Evolutionary conservation across 139 green algal species (phyloP).

Genomic region (Tetraselmis striata): DNA sequence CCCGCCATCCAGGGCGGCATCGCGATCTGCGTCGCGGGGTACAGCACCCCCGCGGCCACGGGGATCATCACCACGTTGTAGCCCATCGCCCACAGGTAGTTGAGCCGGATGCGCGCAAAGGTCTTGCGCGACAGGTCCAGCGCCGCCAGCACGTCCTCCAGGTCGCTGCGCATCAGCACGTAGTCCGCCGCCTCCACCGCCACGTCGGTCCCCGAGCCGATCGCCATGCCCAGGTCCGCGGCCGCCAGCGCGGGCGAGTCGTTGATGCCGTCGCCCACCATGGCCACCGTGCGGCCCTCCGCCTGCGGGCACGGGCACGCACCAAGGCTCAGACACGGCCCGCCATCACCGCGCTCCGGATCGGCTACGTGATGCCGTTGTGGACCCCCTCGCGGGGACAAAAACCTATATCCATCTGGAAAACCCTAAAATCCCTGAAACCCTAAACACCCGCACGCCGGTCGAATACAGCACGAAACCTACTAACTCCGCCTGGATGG

Average conservation of each 20-base stretch:
- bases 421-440: too few species aligned
- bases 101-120: slow-evolving; percentile 78
- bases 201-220: slow-evolving; percentile 79
- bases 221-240: slow-evolving; percentile 91
- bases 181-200: slow-evolving; percentile 82
- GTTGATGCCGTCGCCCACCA: slow-evolving; percentile 98
- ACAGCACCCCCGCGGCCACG: slow-evolving; percentile 66
- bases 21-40: slow-evolving; percentile 54
- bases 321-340: too few species aligned
- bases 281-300: slow-evolving; percentile 65
- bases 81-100: slow-evolving; percentile 90
- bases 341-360: too few species aligned
- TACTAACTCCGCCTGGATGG: too few species aligned
- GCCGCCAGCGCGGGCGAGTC: slow-evolving; percentile 90
- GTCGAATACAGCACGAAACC: too few species aligned
- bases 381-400: too few species aligned
- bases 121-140: slow-evolving; percentile 80
- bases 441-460: too few species aligned
- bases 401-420: too few species aligned
- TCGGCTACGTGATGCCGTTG: too few species aligned
- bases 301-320: too few species aligned
- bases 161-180: slow-evolving; percentile 85
- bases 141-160: slow-evolving; percentile 83
- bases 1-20: slow-evolving; percentile 90
- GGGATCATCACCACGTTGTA: slow-evolving; percentile 93